Evolutionary conservation across 345 rosid genomes (phyloP).

Genomic region (Acer campestre): DNA sequence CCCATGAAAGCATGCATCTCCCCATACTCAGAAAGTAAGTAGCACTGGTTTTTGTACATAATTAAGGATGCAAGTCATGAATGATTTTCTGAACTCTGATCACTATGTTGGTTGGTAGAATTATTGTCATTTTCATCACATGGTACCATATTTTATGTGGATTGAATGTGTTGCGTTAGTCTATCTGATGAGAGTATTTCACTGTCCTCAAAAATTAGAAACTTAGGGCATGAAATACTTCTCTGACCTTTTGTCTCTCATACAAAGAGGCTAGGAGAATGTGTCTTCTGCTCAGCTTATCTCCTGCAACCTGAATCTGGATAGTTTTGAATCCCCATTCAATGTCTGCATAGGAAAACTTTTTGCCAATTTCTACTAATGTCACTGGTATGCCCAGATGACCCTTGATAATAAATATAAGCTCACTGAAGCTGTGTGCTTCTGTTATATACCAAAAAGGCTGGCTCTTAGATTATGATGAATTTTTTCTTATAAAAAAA

Average conservation of each 20-base stretch:
- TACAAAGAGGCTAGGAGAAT: neutral
- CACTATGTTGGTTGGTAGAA: neutral
- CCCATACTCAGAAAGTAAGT: constrained; percentile 83
- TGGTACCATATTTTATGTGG: neutral
- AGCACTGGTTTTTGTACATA: neutral
- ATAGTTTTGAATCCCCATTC: neutral
- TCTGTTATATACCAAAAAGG: neutral
- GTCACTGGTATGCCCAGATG: neutral
- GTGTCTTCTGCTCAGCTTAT: neutral
- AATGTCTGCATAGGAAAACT: neutral
- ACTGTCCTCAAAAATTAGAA: neutral
- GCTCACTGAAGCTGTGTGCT: neutral
- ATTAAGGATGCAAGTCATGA: neutral
- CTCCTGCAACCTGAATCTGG: neutral
- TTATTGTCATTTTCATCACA: neutral
- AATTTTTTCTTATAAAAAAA: no score
- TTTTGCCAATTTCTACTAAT: neutral
- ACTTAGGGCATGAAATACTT: neutral
- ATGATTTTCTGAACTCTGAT: neutral
- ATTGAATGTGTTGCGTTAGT: neutral
- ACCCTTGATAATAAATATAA: neutral
- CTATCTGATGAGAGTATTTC: neutral
- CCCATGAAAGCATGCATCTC: constrained; percentile 88
- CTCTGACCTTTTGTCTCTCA: neutral
- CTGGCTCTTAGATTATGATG: neutral